Base-by-base conservation (phyloP, 495 filamentous ascomycete genomes). In the Penicillium malachiteum region DNA sequence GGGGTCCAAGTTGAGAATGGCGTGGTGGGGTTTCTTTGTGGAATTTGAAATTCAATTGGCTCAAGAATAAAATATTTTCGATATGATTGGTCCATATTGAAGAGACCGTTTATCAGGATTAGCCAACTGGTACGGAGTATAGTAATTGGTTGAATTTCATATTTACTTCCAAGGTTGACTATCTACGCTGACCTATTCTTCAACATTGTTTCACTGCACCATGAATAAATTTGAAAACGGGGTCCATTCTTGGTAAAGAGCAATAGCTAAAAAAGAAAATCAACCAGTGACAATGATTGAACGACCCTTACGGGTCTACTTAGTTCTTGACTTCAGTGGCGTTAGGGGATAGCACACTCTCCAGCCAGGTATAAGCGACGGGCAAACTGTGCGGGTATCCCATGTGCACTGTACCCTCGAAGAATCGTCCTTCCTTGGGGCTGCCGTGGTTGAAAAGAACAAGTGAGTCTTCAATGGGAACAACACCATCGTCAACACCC, bases 401-500 rank as follows among this genome's bases (percentile, higher is more conserved):
- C 84, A 87, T 87, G 52, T 87, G 84, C 48, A 85, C 68, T 14
- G 81, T 74, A 0, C 78, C 79, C 5, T 76, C 64, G 59, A 85
- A 85, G 71, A 87, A 86, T 68, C 84, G 71, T 41, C 78, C 87
- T 67, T 92, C 89, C 74, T 92, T 93, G 31, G 85, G 83, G 52
- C 78, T 77, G 11, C 88, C 88, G 56, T 90, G 81, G 64, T 88
- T 84, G 54, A 89, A 78, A 13, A 83, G 72, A 59, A 84, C 71
- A 65, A 82, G 83, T 55, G 78, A 91, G 66, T 92, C 88, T 59
- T 91, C 88, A 53, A 92, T 87, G 0, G 89, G 89, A 71, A 89
- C 88, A 44, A 91, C 77, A 7, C 86, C 87, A 56, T 90, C 87
- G 34, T 81, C 74, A 8, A 80, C 82, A 11, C 88, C 87, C 81